phyloP scores from a whole-genome alignment of 106 monocot species.

The Platanthera guangdongensis region DNA sequence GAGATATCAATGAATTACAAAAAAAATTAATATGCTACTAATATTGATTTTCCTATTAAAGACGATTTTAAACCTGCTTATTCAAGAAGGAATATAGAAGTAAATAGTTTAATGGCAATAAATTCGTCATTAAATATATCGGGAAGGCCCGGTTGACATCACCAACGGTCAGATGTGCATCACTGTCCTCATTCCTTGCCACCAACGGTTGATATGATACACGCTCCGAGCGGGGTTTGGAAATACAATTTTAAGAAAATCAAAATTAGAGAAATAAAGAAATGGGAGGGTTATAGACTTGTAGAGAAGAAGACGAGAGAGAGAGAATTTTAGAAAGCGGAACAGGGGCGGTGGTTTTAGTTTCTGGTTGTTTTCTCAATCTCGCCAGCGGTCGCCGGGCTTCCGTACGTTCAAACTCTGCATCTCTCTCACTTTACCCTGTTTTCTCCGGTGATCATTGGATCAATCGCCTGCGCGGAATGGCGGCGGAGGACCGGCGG shows the following conservation, averaged over 20 bases:
- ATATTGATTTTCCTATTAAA: too few species aligned
- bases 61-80: background rate
- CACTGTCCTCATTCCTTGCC: background rate
- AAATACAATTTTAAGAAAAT: background rate
- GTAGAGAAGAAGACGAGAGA: background rate
- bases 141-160: background rate
- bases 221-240: background rate
- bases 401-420: background rate
- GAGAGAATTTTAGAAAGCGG: background rate
- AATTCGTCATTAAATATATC: background rate
- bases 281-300: background rate
- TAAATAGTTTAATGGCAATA: background rate
- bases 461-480: background rate
- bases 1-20: too few species aligned
- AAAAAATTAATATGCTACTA: too few species aligned
- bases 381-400: background rate
- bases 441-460: conserved; percentile 1
- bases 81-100: background rate
- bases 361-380: background rate
- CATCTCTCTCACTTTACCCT: background rate
- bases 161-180: background rate
- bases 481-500: conserved; percentile 1
- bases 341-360: too few species aligned
- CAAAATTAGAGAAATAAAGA: background rate
- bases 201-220: background rate